Evolutionary conservation across 106 monocot species (phyloP).

Genomic region (Triglochin maritima): DNA sequence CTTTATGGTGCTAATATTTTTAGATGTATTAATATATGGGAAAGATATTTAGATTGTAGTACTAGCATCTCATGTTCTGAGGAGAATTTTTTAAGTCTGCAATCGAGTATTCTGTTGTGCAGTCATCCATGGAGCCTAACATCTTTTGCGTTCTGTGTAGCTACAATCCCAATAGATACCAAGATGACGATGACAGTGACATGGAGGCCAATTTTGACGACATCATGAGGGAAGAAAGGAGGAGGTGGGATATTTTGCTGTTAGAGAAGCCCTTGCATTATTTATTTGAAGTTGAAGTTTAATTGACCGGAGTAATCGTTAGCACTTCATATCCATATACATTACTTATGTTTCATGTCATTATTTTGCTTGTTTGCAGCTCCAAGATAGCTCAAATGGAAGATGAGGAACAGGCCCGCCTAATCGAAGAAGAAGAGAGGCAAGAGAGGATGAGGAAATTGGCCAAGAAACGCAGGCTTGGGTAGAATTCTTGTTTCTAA

Average conservation of each 20-base stretch:
- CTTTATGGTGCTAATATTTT: background rate
- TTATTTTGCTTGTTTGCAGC: constrained; percentile 15
- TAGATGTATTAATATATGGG: background rate
- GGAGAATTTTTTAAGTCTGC: background rate
- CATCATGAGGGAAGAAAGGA: constrained; percentile 45
- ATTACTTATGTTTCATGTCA: background rate
- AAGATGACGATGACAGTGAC: constrained; percentile 40
- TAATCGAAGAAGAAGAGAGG: constrained; percentile 44
- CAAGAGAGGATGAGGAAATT: constrained; percentile 44
- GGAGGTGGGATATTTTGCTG: constrained; percentile 23
- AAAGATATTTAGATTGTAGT: background rate
- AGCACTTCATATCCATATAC: too few species aligned
- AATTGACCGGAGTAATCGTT: too few species aligned
- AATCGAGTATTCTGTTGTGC: too few species aligned
- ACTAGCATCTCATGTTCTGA: too few species aligned
- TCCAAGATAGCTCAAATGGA: constrained; percentile 37
- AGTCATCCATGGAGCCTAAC: too few species aligned
- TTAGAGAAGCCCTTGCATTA: background rate
- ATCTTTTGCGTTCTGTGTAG: constrained; percentile 12
- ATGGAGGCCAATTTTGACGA: constrained; percentile 61
- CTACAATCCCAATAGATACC: constrained; percentile 44
- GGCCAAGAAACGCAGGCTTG: constrained; percentile 13
- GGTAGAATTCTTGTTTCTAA: background rate
- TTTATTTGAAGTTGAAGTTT: too few species aligned
- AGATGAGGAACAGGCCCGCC: constrained; percentile 49